Evolutionary conservation across 257 asterid species (phyloP).

Genomic region (Haberlea rhodopensis): DNA sequence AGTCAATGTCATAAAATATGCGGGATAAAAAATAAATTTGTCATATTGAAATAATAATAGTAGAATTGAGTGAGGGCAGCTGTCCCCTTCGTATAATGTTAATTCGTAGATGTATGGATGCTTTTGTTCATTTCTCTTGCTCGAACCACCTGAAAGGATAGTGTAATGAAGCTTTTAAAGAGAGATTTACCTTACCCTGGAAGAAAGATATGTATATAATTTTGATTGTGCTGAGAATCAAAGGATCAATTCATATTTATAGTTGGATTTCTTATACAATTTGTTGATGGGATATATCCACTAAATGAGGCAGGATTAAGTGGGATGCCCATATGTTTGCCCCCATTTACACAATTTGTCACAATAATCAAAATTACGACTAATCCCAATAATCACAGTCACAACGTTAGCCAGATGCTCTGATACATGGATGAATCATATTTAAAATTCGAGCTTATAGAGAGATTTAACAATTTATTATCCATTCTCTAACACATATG

Average conservation of each 20-base stretch:
- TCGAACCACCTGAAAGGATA: too few relatives aligned
- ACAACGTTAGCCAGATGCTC: too few relatives aligned
- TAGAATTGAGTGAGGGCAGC: too few relatives aligned
- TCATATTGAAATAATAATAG: too few relatives aligned
- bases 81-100: too few relatives aligned
- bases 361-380: conserved; percentile 31
- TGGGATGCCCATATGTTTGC: conserved; percentile 42
- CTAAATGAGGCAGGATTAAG: conserved; percentile 52
- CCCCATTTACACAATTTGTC: conserved; percentile 21
- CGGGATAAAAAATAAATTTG: too few relatives aligned
- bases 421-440: too few relatives aligned
- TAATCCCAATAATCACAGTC: too few relatives aligned
- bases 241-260: conserved; percentile 19
- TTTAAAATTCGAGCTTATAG: too few relatives aligned
- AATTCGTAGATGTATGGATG: too few relatives aligned
- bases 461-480: conserved; percentile 19
- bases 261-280: conserved; percentile 16
- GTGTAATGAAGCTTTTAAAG: not conserved
- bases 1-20: too few relatives aligned
- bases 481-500: conserved; percentile 12
- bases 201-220: not conserved
- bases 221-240: not conserved
- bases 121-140: too few relatives aligned
- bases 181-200: not conserved
- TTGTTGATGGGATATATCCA: conserved; percentile 38